Evolutionary conservation across 208 protist genomes (phyloP).

Genomic region (Trypanosoma brucei): DNA sequence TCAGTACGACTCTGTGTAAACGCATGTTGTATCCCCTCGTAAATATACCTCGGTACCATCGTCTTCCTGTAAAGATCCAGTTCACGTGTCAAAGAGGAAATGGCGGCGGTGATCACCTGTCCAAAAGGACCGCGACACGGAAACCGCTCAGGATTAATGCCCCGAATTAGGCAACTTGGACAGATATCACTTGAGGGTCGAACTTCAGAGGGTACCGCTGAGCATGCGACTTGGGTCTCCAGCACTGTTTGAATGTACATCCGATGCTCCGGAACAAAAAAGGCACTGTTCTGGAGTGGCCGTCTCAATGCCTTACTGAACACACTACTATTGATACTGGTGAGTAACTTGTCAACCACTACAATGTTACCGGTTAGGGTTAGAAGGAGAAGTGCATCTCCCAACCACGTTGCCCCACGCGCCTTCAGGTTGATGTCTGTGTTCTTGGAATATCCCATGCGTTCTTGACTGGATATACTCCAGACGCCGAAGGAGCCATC

Average conservation of each 20-base stretch:
- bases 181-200: not conserved
- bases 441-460: conserved; percentile 32
- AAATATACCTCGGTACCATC: conserved; percentile 56
- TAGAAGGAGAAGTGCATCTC: conserved; percentile 47
- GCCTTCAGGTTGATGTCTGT: conserved; percentile 27
- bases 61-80: conserved; percentile 67
- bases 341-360: conserved; percentile 47
- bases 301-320: conserved; percentile 50
- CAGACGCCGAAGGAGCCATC: conserved; percentile 52
- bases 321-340: conserved; percentile 61
- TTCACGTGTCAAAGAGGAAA: conserved; percentile 54
- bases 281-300: conserved; percentile 66
- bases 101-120: conserved; percentile 50
- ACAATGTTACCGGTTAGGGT: conserved; percentile 46
- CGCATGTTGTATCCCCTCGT: conserved; percentile 13
- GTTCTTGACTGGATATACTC: conserved; percentile 44
- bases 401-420: conserved; percentile 30
- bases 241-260: conserved; percentile 58
- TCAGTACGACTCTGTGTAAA: not conserved
- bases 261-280: conserved; percentile 63
- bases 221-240: conserved; percentile 20
- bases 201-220: not conserved
- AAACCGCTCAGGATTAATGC: conserved; percentile 21
- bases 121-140: conserved; percentile 80
- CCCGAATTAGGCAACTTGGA: conserved; percentile 41